Base-by-base conservation (phyloP, 2,329 filamentous ascomycete genomes). In the Claviceps sp. region DNA sequence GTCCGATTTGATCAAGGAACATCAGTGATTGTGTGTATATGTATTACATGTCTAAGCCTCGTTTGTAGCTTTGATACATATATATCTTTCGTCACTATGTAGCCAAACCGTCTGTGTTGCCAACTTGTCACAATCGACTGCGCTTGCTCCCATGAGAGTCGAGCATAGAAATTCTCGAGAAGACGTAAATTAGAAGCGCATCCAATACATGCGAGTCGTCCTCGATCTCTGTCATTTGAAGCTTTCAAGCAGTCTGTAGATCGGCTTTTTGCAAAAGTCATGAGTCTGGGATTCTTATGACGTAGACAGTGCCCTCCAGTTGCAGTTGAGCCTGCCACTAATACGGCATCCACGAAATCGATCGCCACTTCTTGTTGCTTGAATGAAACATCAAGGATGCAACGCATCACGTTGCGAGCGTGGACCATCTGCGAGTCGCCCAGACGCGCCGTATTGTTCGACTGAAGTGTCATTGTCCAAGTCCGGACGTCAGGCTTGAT, bases 371-470 rank as follows among this genome's bases (percentile, higher is more conserved):
- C 44, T 76, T 69, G 57, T 85, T 67, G 42, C 71, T 65, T 89
- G 85, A 63, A 88, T 89, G 85, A 63, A 88, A 85, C 4, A 90
- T 75, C 76, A 58, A 83, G 88, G 50, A 90, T 88, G 48, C 77
- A 77, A 7, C 77, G 74, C 1, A 86, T 90, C 51, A 90, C 60
- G 59, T 90, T 90, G 47, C 85, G 76, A 2, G 85, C 84, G 64
- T 88, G 81, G 2, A 71, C 75, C 61, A 83, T 76, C 62, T 87
- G 70, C 5, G 74, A 66, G 1, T 73, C 61, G 1, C 78, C 73
- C 5, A 90, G 72, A 14, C 81, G 66, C 9, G 71, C 68, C 42
- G 69, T 69, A 38, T 29, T 29, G 26, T 9, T 29, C 81, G 3
- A 76, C 81, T 1, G 85, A 83, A 39, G 88, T 77, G 57, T 76